Percentiles rank a stretch among this genome's conserved stretches.
Evolutionary conservation across 2,329 filamentous ascomycete genomes (phyloP).

Genomic region (Chaetothyriales sp.): DNA sequence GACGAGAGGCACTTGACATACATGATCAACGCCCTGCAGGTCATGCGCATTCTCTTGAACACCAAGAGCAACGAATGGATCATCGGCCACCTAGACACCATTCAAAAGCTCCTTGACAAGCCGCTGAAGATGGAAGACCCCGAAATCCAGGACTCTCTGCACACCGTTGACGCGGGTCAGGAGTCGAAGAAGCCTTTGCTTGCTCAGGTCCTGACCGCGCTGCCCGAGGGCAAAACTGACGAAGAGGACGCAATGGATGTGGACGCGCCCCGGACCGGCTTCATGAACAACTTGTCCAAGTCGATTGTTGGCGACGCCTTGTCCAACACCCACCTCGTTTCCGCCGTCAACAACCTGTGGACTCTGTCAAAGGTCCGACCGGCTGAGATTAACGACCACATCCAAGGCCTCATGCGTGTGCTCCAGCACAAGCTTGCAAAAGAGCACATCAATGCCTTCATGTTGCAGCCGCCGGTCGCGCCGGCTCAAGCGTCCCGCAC

Average conservation of each 20-base stretch:
- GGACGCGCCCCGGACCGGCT: slow-evolving; percentile 64
- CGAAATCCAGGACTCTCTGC: slow-evolving; percentile 85
- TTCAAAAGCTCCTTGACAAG: slow-evolving; percentile 86
- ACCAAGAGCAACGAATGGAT: slow-evolving; percentile 88
- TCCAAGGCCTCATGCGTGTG: slow-evolving; percentile 78
- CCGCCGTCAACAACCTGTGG: slow-evolving; percentile 88
- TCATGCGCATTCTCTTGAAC: slow-evolving; percentile 78
- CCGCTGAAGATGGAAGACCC: slow-evolving; percentile 74
- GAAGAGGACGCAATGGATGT: slow-evolving; percentile 73
- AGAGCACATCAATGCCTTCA: slow-evolving; percentile 72
- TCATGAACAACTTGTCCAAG: slow-evolving; percentile 63
- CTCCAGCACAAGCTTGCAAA: slow-evolving; percentile 83
- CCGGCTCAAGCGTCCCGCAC: slow-evolving; percentile 28
- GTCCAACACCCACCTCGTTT: slow-evolving; percentile 65
- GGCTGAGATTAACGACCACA: slow-evolving; percentile 78
- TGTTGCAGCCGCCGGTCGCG: slow-evolving; percentile 29
- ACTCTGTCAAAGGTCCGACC: slow-evolving; percentile 75
- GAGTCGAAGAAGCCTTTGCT: slow-evolving; percentile 52
- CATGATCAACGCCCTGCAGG: slow-evolving; percentile 87
- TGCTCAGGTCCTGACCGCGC: slow-evolving; percentile 58
- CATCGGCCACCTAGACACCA: slow-evolving; percentile 55
- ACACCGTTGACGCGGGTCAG: slow-evolving; percentile 55
- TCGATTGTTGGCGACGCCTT: slow-evolving; percentile 79
- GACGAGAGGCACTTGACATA: slow-evolving; percentile 55
- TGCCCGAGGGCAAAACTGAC: slow-evolving; percentile 72